A percentile compares a stretch with the other conserved stretches of the same genome.
Evolutionary conservation across 805 yeast species (phyloP).

Genomic region (Spathaspora girioi): DNA sequence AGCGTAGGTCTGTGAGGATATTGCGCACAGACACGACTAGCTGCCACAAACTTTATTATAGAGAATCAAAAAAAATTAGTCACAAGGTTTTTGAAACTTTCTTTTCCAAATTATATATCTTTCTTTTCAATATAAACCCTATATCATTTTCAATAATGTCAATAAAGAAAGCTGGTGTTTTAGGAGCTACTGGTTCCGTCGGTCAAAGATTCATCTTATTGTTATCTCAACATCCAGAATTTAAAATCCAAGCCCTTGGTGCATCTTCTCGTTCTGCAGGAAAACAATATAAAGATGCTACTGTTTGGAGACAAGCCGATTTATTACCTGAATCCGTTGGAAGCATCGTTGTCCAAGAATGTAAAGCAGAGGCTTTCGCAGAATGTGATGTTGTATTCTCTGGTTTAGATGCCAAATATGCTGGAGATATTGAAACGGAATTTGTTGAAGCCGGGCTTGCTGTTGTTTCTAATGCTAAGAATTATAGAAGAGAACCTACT

Average conservation of each 20-base stretch:
- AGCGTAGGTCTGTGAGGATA: too few species aligned
- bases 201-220: slow-evolving; percentile 93
- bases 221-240: slow-evolving; percentile 83
- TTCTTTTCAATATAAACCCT: not conserved
- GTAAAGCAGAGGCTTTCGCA: slow-evolving; percentile 70
- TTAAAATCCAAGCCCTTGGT: slow-evolving; percentile 80
- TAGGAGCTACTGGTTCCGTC: slow-evolving; percentile 97
- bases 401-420: slow-evolving; percentile 89
- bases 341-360: slow-evolving; percentile 66
- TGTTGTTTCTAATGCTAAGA: slow-evolving; percentile 92
- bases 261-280: slow-evolving; percentile 96
- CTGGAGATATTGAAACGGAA: slow-evolving; percentile 87
- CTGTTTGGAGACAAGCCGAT: slow-evolving; percentile 90
- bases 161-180: slow-evolving; percentile 70
- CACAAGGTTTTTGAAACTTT: not conserved
- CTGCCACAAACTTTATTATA: too few species aligned
- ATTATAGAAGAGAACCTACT: slow-evolving; percentile 80
- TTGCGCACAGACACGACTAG: too few species aligned
- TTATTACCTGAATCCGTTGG: slow-evolving; percentile 69
- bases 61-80: not conserved
- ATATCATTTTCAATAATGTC: slow-evolving; percentile 23
- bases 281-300: slow-evolving; percentile 78
- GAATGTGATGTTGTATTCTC: slow-evolving; percentile 94
- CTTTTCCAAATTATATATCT: not conserved
- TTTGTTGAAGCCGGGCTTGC: slow-evolving; percentile 79